phyloP scores from a whole-genome alignment of 164 flowering plant species.

The Tinospora cordifolia region DNA sequence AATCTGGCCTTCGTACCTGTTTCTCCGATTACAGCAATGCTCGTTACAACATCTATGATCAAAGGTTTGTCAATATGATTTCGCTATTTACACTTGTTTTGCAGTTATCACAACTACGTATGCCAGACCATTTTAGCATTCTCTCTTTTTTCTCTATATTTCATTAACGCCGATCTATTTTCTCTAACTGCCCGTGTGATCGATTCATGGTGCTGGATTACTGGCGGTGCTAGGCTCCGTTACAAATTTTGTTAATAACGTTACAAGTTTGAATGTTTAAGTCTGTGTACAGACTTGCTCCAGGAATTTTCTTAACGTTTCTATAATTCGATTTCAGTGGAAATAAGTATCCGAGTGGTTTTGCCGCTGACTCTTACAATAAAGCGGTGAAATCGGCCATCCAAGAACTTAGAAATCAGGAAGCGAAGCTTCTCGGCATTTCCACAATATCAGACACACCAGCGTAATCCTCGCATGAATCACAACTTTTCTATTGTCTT shows the following conservation, averaged over 20 bases:
- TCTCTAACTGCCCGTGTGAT: conserved; percentile 8
- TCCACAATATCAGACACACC: conserved; percentile 25
- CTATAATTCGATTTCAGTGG: conserved; percentile 41
- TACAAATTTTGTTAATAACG: not conserved
- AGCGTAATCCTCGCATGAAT: conserved; percentile 21
- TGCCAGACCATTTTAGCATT: too few species aligned
- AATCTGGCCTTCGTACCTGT: conserved; percentile 57
- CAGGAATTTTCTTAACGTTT: not conserved
- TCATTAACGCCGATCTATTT: not conserved
- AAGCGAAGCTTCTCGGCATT: conserved; percentile 21
- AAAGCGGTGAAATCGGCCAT: conserved; percentile 87
- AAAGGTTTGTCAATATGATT: conserved; percentile 30
- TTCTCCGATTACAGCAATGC: conserved; percentile 89
- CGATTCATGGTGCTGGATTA: not conserved
- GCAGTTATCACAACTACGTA: too few species aligned
- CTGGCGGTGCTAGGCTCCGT: not conserved
- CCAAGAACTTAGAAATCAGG: conserved; percentile 37
- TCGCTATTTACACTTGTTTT: not conserved
- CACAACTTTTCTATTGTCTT: not conserved
- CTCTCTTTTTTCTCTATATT: too few species aligned
- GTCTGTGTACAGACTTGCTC: not conserved
- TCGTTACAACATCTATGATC: conserved; percentile 78
- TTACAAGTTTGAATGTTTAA: too few species aligned
- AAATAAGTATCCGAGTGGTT: conserved; percentile 68
- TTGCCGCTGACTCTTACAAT: conserved; percentile 72